phyloP scores from a whole-genome alignment of 1,284 basidiomycete genomes.

The Tetrapyrgos nigripes region DNA sequence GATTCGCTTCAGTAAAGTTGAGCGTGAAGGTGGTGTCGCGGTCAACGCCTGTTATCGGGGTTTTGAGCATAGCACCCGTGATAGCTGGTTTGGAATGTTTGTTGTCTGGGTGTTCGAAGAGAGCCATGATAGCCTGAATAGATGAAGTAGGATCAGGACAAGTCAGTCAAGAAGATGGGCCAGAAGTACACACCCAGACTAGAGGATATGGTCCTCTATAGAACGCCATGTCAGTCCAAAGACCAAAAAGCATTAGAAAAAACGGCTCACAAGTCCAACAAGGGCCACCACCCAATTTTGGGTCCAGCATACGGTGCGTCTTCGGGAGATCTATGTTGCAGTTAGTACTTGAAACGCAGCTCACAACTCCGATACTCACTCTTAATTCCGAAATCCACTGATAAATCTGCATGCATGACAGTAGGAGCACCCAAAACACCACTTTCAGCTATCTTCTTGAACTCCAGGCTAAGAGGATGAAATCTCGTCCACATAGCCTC shows the following conservation, averaged over 20 bases:
- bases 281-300: slow-evolving; percentile 84
- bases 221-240: slow-evolving; percentile 7
- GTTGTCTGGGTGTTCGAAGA: slow-evolving; percentile 85
- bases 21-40: slow-evolving; percentile 78
- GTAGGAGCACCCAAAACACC: slow-evolving; percentile 69
- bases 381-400: slow-evolving; percentile 73
- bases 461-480: slow-evolving; percentile 70
- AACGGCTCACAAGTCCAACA: slow-evolving; percentile 77
- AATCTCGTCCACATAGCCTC: slow-evolving; percentile 88
- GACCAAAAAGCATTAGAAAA: not conserved
- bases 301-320: slow-evolving; percentile 82
- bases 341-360: too few species aligned
- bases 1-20: slow-evolving; percentile 61
- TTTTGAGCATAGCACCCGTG: slow-evolving; percentile 72
- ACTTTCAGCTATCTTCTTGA: slow-evolving; percentile 68
- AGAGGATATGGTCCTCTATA: slow-evolving; percentile 84
- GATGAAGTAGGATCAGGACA: not conserved
- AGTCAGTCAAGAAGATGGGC: slow-evolving; percentile 8
- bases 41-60: slow-evolving; percentile 82
- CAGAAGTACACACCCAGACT: slow-evolving; percentile 65
- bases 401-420: slow-evolving; percentile 74
- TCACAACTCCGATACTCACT: slow-evolving; percentile 68
- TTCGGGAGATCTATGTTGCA: slow-evolving; percentile 68
- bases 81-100: slow-evolving; percentile 61
- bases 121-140: slow-evolving; percentile 68